Base-by-base conservation (phyloP, 768 basidiomycete genomes). In the Leccinellum rugosiceps region DNA sequence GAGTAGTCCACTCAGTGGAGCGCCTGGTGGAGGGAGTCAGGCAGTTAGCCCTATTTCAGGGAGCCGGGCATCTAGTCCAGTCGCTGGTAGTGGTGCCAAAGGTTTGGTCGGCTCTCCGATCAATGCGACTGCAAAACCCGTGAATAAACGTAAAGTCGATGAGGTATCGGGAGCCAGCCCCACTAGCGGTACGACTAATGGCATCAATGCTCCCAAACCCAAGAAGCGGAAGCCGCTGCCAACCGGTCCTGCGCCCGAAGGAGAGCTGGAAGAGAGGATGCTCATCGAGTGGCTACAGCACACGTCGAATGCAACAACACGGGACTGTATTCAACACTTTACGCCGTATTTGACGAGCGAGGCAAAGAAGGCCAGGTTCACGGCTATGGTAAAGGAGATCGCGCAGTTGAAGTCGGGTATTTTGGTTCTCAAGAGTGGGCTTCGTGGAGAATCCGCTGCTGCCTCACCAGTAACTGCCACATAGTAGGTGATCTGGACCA, bases 301-400 rank as follows among this genome's bases (percentile, higher is more conserved):
- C 50, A 84, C 83, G 35, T 77, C 83, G n/a, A 82, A 82, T 58
- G 83, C 88, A 52, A 85, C 83, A 55, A 92, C 90, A 32, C 78
- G 85, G 58, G 88, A 91, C 64, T 91, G 90, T 65, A 92, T 92
- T 59, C 82, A 84, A 52, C 80, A 90, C 68, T 93, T 92, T 67
- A 85, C 85, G 59, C 84, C 84, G 15, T 92, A 89, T 64, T 69
- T 92, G 52, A 85, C 82, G 30, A 85, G 85, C 64, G 79, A 79
- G 49, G 80, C 78, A 62, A 87, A 85, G 77, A 91, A 91, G 79
- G 67, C 71, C 49, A 83, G 80, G 71, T 91, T 93, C 67, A 88
- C 90, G n/a, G 80, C 78, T 10, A 78, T 93, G 71, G 86, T 93
- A 47, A 86, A 88, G 75, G 85, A 91, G 71, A 84, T 91, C 46